These are phyloP conservation scores for Talaromyces sp. DNA, from an alignment of 2,329 filamentous ascomycete species.

Conservation along the genomic window DNA sequence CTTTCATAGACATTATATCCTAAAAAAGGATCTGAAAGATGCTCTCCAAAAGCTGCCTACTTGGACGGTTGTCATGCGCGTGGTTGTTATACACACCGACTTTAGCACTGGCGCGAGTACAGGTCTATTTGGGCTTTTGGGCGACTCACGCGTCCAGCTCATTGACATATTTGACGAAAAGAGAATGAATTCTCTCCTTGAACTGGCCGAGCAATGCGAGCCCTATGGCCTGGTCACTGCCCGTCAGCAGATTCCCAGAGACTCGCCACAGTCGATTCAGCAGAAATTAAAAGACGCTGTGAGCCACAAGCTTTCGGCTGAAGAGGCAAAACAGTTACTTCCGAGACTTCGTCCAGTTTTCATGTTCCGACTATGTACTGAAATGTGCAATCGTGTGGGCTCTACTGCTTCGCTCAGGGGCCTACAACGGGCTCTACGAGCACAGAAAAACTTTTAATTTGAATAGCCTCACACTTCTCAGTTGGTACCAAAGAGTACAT, in stretches of 20 bases:
- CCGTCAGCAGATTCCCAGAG: neutral
- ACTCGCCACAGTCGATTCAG: neutral
- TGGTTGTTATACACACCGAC: conserved; percentile 3
- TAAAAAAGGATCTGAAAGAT: neutral
- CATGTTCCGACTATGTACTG: conserved; percentile 4
- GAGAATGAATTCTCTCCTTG: neutral
- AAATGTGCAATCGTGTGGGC: conserved; percentile 2
- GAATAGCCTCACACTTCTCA: neutral
- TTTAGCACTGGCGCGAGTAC: neutral
- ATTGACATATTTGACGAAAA: neutral
- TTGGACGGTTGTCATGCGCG: conserved; percentile 2
- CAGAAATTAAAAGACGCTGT: neutral
- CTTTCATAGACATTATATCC: neutral
- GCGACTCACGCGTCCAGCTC: conserved; percentile 2
- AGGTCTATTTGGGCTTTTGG: conserved; percentile 2
- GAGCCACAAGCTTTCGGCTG: neutral
- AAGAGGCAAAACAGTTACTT: neutral
- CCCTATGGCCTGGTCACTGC: neutral
- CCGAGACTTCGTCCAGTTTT: neutral
- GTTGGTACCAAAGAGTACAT: neutral
- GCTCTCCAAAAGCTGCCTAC: neutral
- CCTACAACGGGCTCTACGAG: neutral
- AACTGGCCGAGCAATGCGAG: neutral
- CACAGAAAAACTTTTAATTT: neutral
- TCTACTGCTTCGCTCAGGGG: neutral